Conservation (phyloP, 2,329 filamentous ascomycete genomes). For the Hypoxylon sp. region DNA sequence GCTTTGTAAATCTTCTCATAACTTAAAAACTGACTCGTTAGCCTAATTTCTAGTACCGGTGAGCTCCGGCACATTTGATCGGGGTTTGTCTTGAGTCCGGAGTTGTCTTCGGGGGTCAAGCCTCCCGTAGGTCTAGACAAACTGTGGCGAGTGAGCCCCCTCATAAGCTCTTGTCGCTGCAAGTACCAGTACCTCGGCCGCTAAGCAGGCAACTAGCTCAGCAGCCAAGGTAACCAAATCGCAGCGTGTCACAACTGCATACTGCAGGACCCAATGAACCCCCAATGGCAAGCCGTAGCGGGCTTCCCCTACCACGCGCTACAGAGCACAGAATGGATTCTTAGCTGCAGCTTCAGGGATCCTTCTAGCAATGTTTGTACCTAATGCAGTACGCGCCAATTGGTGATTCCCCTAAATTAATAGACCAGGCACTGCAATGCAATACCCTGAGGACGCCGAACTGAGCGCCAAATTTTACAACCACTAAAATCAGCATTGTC, state of each 20-base stretch:
- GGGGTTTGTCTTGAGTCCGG: conserved; percentile 31
- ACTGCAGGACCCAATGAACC: conserved; percentile 37
- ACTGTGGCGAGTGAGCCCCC: conserved; percentile 45
- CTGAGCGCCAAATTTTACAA: conserved; percentile 14
- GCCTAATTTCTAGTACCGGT: conserved; percentile 23
- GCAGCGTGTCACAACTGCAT: conserved; percentile 43
- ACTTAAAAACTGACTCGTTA: conserved; percentile 7
- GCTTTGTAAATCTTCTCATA: neutral
- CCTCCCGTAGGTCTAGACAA: conserved; percentile 44
- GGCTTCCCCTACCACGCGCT: conserved; percentile 32
- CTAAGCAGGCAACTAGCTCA: conserved; percentile 23
- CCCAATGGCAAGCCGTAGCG: conserved; percentile 35
- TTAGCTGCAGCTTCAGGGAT: conserved; percentile 35
- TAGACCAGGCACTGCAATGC: conserved; percentile 29
- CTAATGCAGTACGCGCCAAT: conserved; percentile 24
- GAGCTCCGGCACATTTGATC: conserved; percentile 29
- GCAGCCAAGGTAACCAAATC: conserved; percentile 21
- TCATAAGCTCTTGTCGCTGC: conserved; percentile 17
- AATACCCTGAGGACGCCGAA: conserved; percentile 28
- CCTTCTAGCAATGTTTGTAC: conserved; percentile 25
- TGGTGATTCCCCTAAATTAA: conserved; percentile 23
- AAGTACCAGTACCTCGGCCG: conserved; percentile 45
- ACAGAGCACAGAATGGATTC: conserved; percentile 5
- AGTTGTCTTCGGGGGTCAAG: conserved; percentile 40
- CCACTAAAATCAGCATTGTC: neutral